Base-by-base conservation (phyloP, 176 grass and related monocot genomes). In the Rhynchospora pubera region DNA sequence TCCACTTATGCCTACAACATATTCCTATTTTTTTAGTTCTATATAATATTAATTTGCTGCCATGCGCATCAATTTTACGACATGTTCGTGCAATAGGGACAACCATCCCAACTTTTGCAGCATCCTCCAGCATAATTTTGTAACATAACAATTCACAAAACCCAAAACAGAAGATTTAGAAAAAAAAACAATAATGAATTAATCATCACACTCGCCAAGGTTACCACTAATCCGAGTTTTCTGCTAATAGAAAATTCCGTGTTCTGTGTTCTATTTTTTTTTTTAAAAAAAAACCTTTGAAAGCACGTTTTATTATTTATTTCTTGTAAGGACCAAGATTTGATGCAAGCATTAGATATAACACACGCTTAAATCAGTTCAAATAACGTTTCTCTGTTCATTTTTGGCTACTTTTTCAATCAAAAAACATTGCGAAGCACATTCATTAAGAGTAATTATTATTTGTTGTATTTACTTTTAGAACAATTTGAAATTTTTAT, bases 221-320 rank as follows among this genome's bases (percentile, higher is more conserved):
- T 72, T 71, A 47, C 43, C 44, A 72, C 68, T 14, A 72, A 74
- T 51, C 69, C 69, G 45, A 74, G 69, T 50, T 73, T 14, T 73
- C 68, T 72, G 68, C 42, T 72, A 72, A 19, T 46, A 48, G 11
- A 72, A 21, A 22, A n/a, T 39, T 43, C 32, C 32, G 64, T 8
- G 32, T 67, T 48, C 69, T n/a, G 69, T 73, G 45, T 73, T 26
- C 4, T 48, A 16, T 6, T 50, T 51, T 73, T 48, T 73, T 21
- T 47, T 50, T n/a, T n/a, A n/a, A n/a, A 28, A 28, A 28, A 28
- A 28, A n/a, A n/a, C 26, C 26, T 28, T 28, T 28, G 1, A 28
- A 28, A 28, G 26, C 69, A 74, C 21, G 19, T 24, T 21, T 74
- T 23, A 6, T 50, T 0, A 73, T 50, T 73, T 39, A 3, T n/a